Conservation (phyloP, 2,329 filamentous ascomycete genomes). For the Pseudopyricularia javanii region DNA sequence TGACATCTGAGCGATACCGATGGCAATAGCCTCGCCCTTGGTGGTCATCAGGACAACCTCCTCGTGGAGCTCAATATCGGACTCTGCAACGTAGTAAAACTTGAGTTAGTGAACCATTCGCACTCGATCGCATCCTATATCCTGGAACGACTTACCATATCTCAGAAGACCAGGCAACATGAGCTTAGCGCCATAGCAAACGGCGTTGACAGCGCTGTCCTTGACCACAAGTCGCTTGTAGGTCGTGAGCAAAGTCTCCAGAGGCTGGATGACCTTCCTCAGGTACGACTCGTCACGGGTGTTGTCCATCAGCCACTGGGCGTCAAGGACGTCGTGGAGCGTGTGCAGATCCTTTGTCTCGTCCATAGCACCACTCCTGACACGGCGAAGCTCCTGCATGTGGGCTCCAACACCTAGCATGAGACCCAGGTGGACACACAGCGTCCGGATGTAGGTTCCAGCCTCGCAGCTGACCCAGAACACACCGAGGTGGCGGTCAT, state of each 20-base stretch:
- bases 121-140: not conserved
- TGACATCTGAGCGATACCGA: slow-evolving; percentile 95
- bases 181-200: slow-evolving; percentile 97
- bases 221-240: slow-evolving; percentile 99
- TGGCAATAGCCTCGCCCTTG: slow-evolving; percentile 95
- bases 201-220: slow-evolving; percentile 90
- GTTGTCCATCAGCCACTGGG: slow-evolving; percentile 94
- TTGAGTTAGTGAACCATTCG: not conserved
- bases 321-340: slow-evolving; percentile 88
- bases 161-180: slow-evolving; percentile 95
- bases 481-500: slow-evolving; percentile 90
- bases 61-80: slow-evolving; percentile 62
- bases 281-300: slow-evolving; percentile 89
- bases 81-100: slow-evolving; percentile 3
- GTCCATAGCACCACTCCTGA: slow-evolving; percentile 88
- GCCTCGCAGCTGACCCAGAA: slow-evolving; percentile 99
- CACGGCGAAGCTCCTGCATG: slow-evolving; percentile 96
- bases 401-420: slow-evolving; percentile 45
- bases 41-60: slow-evolving; percentile 98
- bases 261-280: slow-evolving; percentile 77
- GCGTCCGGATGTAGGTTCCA: slow-evolving; percentile 95
- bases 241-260: slow-evolving; percentile 80
- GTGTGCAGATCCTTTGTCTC: slow-evolving; percentile 84
- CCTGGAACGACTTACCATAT: slow-evolving; percentile 50
- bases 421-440: slow-evolving; percentile 80